Evolutionary conservation across 2,329 filamentous ascomycete genomes (phyloP), one percentile per base, ranked within the genome.

Genomic region (Aotearoamyces nothofagi): DNA sequence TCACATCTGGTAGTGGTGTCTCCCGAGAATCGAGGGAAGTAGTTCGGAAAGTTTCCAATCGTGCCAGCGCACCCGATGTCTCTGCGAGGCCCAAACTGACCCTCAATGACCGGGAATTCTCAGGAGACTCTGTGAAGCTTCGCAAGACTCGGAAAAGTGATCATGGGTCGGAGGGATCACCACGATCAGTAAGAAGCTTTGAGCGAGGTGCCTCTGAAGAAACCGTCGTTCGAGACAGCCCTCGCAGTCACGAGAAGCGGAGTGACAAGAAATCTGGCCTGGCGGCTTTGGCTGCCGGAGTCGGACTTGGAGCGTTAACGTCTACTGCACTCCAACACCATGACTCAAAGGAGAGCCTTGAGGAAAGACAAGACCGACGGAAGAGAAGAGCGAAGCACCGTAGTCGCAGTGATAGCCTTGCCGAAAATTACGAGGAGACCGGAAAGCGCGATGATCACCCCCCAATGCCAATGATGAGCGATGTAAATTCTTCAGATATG

Each of bases 401-500:
- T 26, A 72, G 53, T 37, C 53, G 66, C 22, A 44, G 46, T 29
- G 44, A 43, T 15, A 54, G 52, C 26, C 58, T 59, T 34, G 48
- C 49, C 1, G 63, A 69, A 9, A 63, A 64, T 8, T 60, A 63
- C 22, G 66, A 66, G 5, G 59, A 66, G 15, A 45, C 40, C 2
- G 58, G 67, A 34, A 60, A 52, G 39, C 63, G 70, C 29, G 60
- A 72, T 27, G 68, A 80, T 9, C 52, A 55, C 4, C 78, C 84
- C 5, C 81, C 81, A 5, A 83, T 94, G 77, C 87, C 87, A 3
- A 64, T 93, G 37, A 77, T 79, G 52, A 93, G 86, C 52, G 81
- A 83, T 32, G 69, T 92, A 33, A 78, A 81, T 39, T 71, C 79
- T 23, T 92, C 87, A 0, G 86, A 94, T 29, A 54, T 94, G 31